Conservation (phyloP, 352 stramenopile genomes). For the Pilasporangium apinafurcum region DNA sequence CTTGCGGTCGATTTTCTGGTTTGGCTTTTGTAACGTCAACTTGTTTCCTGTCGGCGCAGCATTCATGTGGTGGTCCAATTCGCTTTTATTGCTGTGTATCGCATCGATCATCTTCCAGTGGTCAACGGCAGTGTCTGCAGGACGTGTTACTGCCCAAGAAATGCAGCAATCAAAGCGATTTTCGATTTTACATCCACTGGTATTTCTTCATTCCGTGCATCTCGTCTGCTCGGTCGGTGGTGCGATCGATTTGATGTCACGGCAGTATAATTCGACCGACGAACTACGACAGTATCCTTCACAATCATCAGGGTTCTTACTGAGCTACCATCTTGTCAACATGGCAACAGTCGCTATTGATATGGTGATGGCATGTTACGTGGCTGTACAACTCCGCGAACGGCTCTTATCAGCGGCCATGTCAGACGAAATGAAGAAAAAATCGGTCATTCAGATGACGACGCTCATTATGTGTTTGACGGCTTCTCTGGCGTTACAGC, state of each 20-base stretch:
- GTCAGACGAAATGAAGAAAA: conserved; percentile 70
- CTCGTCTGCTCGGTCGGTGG: conserved; percentile 26
- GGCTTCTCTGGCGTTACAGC: conserved; percentile 32
- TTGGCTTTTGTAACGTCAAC: conserved; percentile 18
- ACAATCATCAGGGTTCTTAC: conserved; percentile 13
- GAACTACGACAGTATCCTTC: conserved; percentile 16
- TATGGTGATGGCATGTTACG: conserved; percentile 26
- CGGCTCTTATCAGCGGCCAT: conserved; percentile 53
- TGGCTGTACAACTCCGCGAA: conserved; percentile 35
- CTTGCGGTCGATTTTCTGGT: conserved; percentile 37
- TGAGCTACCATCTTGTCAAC: conserved; percentile 35
- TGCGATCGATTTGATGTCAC: conserved; percentile 22
- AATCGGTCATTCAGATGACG: conserved; percentile 67
- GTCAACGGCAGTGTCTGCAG: conserved; percentile 47
- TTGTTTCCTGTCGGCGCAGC: conserved; percentile 27
- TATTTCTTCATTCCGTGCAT: conserved; percentile 50
- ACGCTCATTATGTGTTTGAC: conserved; percentile 42
- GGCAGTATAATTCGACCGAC: conserved; percentile 9
- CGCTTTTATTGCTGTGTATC: conserved; percentile 57
- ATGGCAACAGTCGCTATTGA: conserved; percentile 38
- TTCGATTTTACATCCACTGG: conserved; percentile 45
- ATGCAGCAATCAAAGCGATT: conserved; percentile 39
- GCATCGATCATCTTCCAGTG: conserved; percentile 65
- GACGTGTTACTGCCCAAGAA: conserved; percentile 38
- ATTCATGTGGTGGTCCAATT: conserved; percentile 53